Evolutionary conservation across 106 monocot genomes (phyloP), one percentile per base, ranked within the genome.

Genomic region (Agapanthus africanus): DNA sequence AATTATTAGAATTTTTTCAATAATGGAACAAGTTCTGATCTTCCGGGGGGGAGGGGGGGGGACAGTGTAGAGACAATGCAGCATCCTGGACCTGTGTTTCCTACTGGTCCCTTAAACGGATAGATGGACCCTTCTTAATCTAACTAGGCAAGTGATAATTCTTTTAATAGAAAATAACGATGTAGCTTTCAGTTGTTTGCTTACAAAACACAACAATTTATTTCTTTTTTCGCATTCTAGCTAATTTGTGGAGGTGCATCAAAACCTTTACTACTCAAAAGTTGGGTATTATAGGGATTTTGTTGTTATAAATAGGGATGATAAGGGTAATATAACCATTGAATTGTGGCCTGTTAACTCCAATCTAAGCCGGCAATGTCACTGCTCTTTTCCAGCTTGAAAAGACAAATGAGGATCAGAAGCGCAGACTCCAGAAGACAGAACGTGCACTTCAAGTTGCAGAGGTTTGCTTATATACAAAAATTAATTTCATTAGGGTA

Each of bases 391-490:
- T 54, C 37, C 40, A 86, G 85, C 79, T 76, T 38, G 67, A 76
- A 27, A 82, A 82, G 67, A 68, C 37, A 18, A 79, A 76, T 64
- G 66, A 68, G 39, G 81, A 82, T 26, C 82, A 79, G 39, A 77
- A 69, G 67, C 70, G 50, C 7, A 77, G 39, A 71, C 76, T 87
- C 32, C 41, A 77, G 46, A 70, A 82, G 54, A 73, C 71, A 37
- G 70, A 82, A 31, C 76, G 50, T 67, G 70, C 75, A 63, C 73
- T 82, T 76, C 52, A 77, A 71, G 73, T 62, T 13, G 81, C 84
- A 31, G 81, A 88, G 88, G 88, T 88, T 69, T 56, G 39, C 46
- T 42, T 22, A 41, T 28, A 64, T 19, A 19, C 34, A 25, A 34
- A 46, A 54, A 21, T 51, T 27, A 67, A 67, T 41, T 5, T 16